These are phyloP conservation scores for Mimosa bimucronata DNA, from an alignment of 306 rosid genomes.

Conservation along the genomic window DNA sequence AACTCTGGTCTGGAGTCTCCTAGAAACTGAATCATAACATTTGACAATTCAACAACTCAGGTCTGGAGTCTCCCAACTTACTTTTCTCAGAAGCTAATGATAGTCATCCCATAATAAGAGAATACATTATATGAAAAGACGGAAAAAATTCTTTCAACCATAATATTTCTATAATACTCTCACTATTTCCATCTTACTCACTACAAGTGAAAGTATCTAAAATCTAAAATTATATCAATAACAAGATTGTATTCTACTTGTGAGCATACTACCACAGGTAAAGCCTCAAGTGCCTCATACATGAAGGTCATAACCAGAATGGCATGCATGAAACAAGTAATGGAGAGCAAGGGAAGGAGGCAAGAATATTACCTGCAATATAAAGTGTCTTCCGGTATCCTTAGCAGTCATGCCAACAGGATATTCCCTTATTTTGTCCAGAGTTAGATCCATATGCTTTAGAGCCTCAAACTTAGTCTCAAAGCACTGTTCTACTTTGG, in stretches of 20 bases:
- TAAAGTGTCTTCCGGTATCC: constrained; percentile 50
- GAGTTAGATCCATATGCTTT: constrained; percentile 57
- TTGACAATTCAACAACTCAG: neutral
- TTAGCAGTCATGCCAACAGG: constrained; percentile 48
- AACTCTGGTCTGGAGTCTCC: neutral
- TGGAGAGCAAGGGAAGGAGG: neutral
- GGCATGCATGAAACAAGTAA: constrained; percentile 9
- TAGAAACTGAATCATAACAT: neutral
- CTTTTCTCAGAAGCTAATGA: neutral
- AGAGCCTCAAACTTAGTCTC: constrained; percentile 67
- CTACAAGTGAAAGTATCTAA: constrained; percentile 10
- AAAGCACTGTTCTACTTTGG: constrained; percentile 57
- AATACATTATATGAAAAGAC: neutral
- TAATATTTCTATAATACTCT: neutral
- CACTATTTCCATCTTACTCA: neutral
- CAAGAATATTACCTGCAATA: constrained; percentile 58
- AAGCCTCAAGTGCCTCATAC: constrained; percentile 23
- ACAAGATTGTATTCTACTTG: neutral
- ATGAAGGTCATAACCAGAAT: neutral
- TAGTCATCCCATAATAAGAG: neutral
- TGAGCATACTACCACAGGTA: neutral
- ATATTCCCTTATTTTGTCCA: constrained; percentile 57
- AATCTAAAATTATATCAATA: constrained; percentile 12
- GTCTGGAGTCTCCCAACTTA: neutral
- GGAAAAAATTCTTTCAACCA: neutral